Evolutionary conservation across 1,284 basidiomycete genomes (phyloP), one percentile per base, ranked within the genome.

Genomic region (Cronartium ribicola): DNA sequence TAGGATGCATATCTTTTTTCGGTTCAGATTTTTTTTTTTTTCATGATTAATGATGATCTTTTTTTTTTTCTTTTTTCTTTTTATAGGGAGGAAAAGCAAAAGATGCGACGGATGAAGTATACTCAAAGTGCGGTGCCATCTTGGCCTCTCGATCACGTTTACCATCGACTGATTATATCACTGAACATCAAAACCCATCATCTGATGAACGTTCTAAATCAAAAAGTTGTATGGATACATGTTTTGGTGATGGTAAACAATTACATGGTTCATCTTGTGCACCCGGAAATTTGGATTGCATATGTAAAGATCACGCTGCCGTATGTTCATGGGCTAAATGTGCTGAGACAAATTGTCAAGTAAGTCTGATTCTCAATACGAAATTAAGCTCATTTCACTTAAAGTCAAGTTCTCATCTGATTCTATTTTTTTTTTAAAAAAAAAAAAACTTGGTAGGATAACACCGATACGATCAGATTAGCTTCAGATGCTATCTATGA

Each of bases 281-380:
- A 22, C 51, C 59, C 8, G 59, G 61, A 22, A 60, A 69, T 36
- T 46, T 69, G 7, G 48, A 62, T 36, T 69, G 67, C 29, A 48
- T 69, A 22, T 69, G 67, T 62, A 62, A 69, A 44, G 61, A 55
- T 59, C 67, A 62, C 17, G 17, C 67, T 14, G 67, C 59, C n/a
- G 67, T 69, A 29, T 69, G 67, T 44, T 43, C 67, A 46, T 69
- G 67, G 67, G 67, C 67, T 37, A 69, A 69, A 62, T 69, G 67
- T 29, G 67, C 67, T 17, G 67, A 69, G 46, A 60, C 59, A 14
- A 20, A 62, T n/a, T 69, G 67, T 40, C 61, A 36, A n/a, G 67
- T 69, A 69, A 51, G 66, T 69, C 4, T n/a, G 17, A 20, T 17
- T 11, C 44, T 41, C 59, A 14, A 57, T 29, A 11, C 1, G 20